A percentile compares a stretch with the other conserved stretches of the same genome.
These are phyloP conservation scores for Starmerella vitae DNA, from an alignment of 805 yeast genomes.

Conservation along the genomic window DNA sequence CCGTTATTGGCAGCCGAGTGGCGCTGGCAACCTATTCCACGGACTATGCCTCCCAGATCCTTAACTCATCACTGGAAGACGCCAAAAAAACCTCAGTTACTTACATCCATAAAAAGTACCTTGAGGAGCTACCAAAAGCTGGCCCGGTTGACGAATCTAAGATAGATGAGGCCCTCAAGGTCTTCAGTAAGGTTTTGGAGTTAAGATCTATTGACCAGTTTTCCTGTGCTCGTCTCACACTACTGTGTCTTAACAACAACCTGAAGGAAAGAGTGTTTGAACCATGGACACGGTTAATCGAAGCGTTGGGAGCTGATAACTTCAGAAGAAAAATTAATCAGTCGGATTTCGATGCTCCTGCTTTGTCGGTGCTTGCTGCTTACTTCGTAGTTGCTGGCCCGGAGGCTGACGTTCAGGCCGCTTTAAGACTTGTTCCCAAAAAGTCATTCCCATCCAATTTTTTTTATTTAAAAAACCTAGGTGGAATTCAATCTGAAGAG, in stretches of 20 bases:
- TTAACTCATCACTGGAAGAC: not conserved
- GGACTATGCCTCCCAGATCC: slow-evolving; percentile 4
- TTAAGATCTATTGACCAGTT: slow-evolving; percentile 7
- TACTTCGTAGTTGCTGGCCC: slow-evolving; percentile 21
- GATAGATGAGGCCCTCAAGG: slow-evolving; percentile 11
- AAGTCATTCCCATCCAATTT: slow-evolving; percentile 19
- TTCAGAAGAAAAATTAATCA: slow-evolving; percentile 14
- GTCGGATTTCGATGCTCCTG: slow-evolving; percentile 23
- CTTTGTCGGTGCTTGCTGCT: slow-evolving; percentile 26
- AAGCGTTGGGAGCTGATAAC: slow-evolving; percentile 16
- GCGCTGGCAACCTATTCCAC: no score
- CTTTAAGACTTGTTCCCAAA: slow-evolving; percentile 24
- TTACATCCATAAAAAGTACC: slow-evolving; percentile 6
- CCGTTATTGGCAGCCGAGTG: no score
- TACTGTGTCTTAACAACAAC: slow-evolving; percentile 20
- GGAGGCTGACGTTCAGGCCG: slow-evolving; percentile 20
- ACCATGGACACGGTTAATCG: slow-evolving; percentile 27
- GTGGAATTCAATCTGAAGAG: slow-evolving; percentile 9
- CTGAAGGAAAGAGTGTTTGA: slow-evolving; percentile 23
- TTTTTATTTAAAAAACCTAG: slow-evolving; percentile 5
- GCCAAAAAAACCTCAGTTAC: slow-evolving; percentile 1
- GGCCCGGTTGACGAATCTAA: slow-evolving; percentile 2
- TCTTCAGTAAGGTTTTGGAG: slow-evolving; percentile 8
- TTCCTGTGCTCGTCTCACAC: slow-evolving; percentile 19
- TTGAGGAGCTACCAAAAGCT: slow-evolving; percentile 3